Evolutionary conservation across 768 basidiomycete species (phyloP), one percentile per base, ranked within the genome.

Genomic region (Pholiota conissans): DNA sequence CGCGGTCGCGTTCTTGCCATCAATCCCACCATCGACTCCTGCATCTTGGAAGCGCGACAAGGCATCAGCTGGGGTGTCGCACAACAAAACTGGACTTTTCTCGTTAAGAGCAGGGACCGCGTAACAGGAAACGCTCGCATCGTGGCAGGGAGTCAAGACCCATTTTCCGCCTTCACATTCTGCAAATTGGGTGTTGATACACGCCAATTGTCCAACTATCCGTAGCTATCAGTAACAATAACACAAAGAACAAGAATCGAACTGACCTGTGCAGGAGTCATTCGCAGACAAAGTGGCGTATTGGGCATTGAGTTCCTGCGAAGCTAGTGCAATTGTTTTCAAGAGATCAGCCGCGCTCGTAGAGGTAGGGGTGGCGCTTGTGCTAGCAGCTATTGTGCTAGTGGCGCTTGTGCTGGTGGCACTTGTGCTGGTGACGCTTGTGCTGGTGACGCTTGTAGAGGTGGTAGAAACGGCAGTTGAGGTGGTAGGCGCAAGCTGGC

Each of bases 101-200:
- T 74, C 72, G 63, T 77, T 78, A 52, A 82, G 74, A 30, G 80
- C 68, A 2, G 84, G 84, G 20, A 84, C 69, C 0, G 81, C 81
- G 29, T 74, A 72, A 60, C 84, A 84, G n/a, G 62, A 65, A 13
- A 74, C 69, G 5, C 64, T 70, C 22, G 53, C 51, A 3, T 70
- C 30, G 30, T 6, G 28, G 63, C 82, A 84, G 1, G 67, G 64
- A 0, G 70, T 71, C 27, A 78, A 20, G 1, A 55, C 56, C 74
- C 78, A 83, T 58, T 76, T 73, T 10, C 75, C 74, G 3, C 48
- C 51, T 9, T 73, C 62, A 57, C 82, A 84, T 62, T 79, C 76
- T 0, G 80, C 81, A 58, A 81, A 80, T 5, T 63, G 64, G 16
- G 62, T 60, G 11, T 68, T 63, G 20, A 82, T 61, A 58, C 81